Percentiles rank a stretch among this genome's conserved stretches.
Conservation (phyloP, 129 eudicot species). For the Daucus carota region DH1_v3.0 NC_030389.2:27030501-27031000, state of each 20-base stretch:
- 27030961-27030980: not conserved
- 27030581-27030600: no score
- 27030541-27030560: not conserved
- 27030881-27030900: not conserved
- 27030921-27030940: not conserved
- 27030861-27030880: not conserved
- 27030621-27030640: not conserved
- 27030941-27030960: not conserved
- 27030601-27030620: not conserved
- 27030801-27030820: not conserved
- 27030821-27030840: not conserved
- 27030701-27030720: constrained; percentile 62
- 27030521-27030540: constrained; percentile 36
- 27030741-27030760: constrained; percentile 79
- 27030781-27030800: not conserved
- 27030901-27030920: not conserved
- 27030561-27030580: not conserved
- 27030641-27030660: constrained; percentile 13
- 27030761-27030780: constrained; percentile 36
- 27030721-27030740: constrained; percentile 76
- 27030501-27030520: constrained; percentile 49
- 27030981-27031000: no score
- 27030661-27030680: constrained; percentile 58
- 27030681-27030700: constrained; percentile 72
- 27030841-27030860: not conserved